Evolutionary conservation across 2,329 filamentous ascomycete species (phyloP).

Genomic region (Aureobasidium sp.): DNA sequence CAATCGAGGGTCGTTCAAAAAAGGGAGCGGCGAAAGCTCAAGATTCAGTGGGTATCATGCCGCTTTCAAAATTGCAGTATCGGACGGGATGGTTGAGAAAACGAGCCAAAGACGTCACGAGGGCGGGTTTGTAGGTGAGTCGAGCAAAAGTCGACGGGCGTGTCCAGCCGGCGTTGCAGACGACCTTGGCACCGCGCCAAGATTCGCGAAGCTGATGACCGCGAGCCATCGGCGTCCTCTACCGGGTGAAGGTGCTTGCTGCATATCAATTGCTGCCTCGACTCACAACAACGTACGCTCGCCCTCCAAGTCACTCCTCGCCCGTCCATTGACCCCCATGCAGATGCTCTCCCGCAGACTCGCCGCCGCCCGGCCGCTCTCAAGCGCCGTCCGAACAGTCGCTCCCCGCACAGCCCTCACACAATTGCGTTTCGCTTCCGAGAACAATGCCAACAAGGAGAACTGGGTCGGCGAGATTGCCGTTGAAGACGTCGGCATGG

Average conservation of each 20-base stretch:
- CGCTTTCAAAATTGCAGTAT: slow-evolving; percentile 28
- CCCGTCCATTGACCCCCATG: background rate
- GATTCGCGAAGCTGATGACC: slow-evolving; percentile 10
- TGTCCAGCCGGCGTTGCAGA: background rate
- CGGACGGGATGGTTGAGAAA: slow-evolving; percentile 20
- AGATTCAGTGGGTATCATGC: slow-evolving; percentile 21
- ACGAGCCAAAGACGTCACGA: slow-evolving; percentile 23
- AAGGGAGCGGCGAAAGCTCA: slow-evolving; percentile 8
- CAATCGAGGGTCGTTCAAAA: slow-evolving; percentile 5
- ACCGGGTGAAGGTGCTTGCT: background rate
- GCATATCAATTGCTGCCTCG: background rate
- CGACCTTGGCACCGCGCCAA: slow-evolving; percentile 5
- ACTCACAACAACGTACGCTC: slow-evolving; percentile 10
- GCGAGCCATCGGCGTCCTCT: no score
- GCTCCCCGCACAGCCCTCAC: slow-evolving; percentile 27
- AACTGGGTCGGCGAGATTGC: slow-evolving; percentile 13
- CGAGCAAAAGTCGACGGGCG: background rate
- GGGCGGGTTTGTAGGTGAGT: slow-evolving; percentile 6
- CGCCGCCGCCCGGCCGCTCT: slow-evolving; percentile 35
- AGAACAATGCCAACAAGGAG: slow-evolving; percentile 33
- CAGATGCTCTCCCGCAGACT: slow-evolving; percentile 40
- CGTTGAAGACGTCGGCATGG: slow-evolving; percentile 55
- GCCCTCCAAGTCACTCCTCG: background rate
- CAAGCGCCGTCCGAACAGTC: slow-evolving; percentile 29
- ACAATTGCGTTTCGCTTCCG: slow-evolving; percentile 26